These are phyloP conservation scores for Yarrowia yakushimensis DNA, from an alignment of 805 yeast species.

Conservation along the genomic window DNA sequence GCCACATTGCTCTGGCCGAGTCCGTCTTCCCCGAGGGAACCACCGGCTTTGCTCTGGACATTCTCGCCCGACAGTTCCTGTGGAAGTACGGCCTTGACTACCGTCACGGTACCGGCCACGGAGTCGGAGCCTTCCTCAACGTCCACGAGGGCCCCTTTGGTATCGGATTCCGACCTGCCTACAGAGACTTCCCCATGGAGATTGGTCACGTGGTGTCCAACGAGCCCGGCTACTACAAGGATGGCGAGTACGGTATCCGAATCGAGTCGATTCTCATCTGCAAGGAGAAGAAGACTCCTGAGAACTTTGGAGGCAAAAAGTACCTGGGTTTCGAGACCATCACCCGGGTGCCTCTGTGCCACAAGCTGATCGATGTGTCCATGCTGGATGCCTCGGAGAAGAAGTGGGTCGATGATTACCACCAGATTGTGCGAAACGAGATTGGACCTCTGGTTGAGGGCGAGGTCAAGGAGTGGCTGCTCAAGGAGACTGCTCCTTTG, in stretches of 20 bases:
- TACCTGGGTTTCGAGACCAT: constrained; percentile 76
- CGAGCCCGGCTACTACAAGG: constrained; percentile 93
- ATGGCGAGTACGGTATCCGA: constrained; percentile 85
- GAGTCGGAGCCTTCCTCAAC: constrained; percentile 85
- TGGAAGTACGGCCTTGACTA: constrained; percentile 83
- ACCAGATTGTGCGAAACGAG: constrained; percentile 52
- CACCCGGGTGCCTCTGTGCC: constrained; percentile 81
- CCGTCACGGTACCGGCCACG: constrained; percentile 96
- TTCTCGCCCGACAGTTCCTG: constrained; percentile 75
- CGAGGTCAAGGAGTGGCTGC: constrained; percentile 65
- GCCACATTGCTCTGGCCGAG: constrained; percentile 81
- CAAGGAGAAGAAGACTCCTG: constrained; percentile 40
- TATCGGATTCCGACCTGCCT: constrained; percentile 53
- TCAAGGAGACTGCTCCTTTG: constrained; percentile 54
- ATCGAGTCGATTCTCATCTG: constrained; percentile 79
- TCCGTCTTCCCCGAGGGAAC: constrained; percentile 74
- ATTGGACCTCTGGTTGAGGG: constrained; percentile 52
- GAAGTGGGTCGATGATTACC: constrained; percentile 66
- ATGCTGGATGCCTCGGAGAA: constrained; percentile 61
- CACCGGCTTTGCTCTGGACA: constrained; percentile 73
- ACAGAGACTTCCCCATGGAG: constrained; percentile 49
- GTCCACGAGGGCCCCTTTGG: constrained; percentile 96
- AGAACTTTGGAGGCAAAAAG: constrained; percentile 52
- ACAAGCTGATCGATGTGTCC: constrained; percentile 59
- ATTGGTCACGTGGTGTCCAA: constrained; percentile 78